phyloP scores from a whole-genome alignment of 768 basidiomycete species.

The Mycena indigotica region DNA sequence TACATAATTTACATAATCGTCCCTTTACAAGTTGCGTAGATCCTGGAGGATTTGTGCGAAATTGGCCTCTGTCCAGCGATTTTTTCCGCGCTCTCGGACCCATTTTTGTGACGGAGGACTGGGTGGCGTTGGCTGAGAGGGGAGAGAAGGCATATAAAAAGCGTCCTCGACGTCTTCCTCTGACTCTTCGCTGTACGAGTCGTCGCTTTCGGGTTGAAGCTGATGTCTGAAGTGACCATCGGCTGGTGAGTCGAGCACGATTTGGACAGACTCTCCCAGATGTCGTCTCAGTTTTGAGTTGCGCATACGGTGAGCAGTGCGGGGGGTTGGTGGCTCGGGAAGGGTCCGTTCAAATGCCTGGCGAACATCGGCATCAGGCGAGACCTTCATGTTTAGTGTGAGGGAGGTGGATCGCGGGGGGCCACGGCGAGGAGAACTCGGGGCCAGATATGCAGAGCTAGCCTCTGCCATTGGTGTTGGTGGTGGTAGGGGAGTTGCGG shows the following conservation, averaged over 20 bases:
- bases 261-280: slow-evolving; percentile 28
- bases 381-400: slow-evolving; percentile 9
- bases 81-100: slow-evolving; percentile 19
- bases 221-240: no score
- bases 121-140: background rate
- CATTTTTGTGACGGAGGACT: slow-evolving; percentile 8
- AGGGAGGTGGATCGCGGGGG: slow-evolving; percentile 12
- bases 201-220: slow-evolving; percentile 2
- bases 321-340: slow-evolving; percentile 24
- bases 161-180: slow-evolving; percentile 1
- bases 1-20: no score
- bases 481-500: slow-evolving; percentile 12
- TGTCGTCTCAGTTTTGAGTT: slow-evolving; percentile 29
- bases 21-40: slow-evolving; percentile 12
- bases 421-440: background rate
- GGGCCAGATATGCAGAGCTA: background rate
- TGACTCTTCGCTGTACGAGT: slow-evolving; percentile 12
- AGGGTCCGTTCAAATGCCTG: slow-evolving; percentile 8
- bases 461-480: slow-evolving; percentile 5
- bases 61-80: slow-evolving; percentile 18
- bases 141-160: background rate
- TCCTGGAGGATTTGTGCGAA: slow-evolving; percentile 16
- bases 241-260: slow-evolving; percentile 12
- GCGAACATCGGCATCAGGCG: slow-evolving; percentile 4
- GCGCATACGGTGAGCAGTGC: slow-evolving; percentile 23